Base-by-base conservation (phyloP, 192 early-diverging fungal genomes). In the Entophlyctis luteolus region DNA sequence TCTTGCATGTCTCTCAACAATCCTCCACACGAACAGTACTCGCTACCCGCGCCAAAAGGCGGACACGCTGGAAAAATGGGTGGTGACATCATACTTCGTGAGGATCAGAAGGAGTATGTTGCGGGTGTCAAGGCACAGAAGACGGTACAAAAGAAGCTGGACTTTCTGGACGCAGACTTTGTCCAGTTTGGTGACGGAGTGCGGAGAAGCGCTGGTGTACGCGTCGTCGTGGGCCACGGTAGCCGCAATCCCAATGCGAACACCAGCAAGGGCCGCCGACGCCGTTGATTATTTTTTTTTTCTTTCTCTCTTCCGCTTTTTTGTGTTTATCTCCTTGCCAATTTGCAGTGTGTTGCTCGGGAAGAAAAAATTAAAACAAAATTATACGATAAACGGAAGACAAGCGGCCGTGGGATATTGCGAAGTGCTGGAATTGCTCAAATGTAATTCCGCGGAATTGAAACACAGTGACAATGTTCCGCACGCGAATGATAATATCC, bases 21-120 rank as follows among this genome's bases (percentile, higher is more conserved):
- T 18, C 18, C 37, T 59, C 23, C 16, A 1, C 23, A 10, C 23
- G 6, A 27, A n/a, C 70, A 87, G 81, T 98, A 86, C 67, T 84
- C 89, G 50, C 89, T 98, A 50, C 95, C 95, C 0, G 73, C 79
- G 14, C 87, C 92, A 4, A 87, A 89, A 65, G 89, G 91, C 28
- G 95, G 95, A 32, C 53, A 49, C 3, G 60, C 42, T 4, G 60
- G 56, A 38, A 81, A 84, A 38, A 81, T 87, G 34, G 81, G 78
- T 55, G 84, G 81, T 14, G 67, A 79, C 46, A 82, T 95, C 50
- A 76, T 98, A 52, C 80, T 95, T 29, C 86, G 93, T 45, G 93
- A 94, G 70, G 95, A 98, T 72, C 93, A 98, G 65, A 85, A 86
- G 34, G 94, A 95, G 69, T 96, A 88, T 69, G 62, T 85, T 29